A percentile compares a stretch with the other conserved stretches of the same genome.
These are phyloP conservation scores for Vitis labrusca DNA, from an alignment of 164 flowering plant species.

Conservation along the genomic window DNA sequence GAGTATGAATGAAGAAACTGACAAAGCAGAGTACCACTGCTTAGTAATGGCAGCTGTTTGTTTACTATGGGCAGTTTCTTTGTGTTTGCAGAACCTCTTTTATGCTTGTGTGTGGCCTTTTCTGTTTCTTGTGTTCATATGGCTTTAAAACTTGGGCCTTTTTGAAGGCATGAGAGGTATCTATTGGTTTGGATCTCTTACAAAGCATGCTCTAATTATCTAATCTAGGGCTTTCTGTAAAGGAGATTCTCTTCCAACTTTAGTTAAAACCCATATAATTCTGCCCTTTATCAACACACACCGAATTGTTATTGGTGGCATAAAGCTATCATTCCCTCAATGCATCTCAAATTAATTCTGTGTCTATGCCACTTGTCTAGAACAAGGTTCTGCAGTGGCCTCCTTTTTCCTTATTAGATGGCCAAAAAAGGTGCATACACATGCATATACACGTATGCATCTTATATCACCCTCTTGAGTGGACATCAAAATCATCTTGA, in stretches of 20 bases:
- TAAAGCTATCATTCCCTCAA: too few species aligned
- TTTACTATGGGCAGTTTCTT: conserved; percentile 7
- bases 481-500: too few species aligned
- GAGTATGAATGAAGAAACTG: conserved; percentile 7
- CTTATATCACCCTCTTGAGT: too few species aligned
- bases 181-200: too few species aligned
- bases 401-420: too few species aligned
- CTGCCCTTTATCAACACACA: background rate
- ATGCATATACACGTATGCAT: too few species aligned
- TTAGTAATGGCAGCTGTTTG: conserved; percentile 4
- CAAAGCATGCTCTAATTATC: background rate
- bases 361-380: too few species aligned
- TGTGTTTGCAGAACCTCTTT: conserved; percentile 1
- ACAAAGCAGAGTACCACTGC: background rate
- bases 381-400: too few species aligned
- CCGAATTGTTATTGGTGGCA: too few species aligned
- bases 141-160: conserved; percentile 4
- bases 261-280: background rate
- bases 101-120: conserved; percentile 3
- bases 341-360: too few species aligned
- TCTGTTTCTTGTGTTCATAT: background rate
- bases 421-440: too few species aligned
- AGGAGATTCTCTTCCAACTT: background rate
- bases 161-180: conserved; percentile 4
- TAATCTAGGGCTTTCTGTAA: background rate